Evolutionary conservation across 768 basidiomycete species (phyloP).

Genomic region (Serpula lacrymans): DNA sequence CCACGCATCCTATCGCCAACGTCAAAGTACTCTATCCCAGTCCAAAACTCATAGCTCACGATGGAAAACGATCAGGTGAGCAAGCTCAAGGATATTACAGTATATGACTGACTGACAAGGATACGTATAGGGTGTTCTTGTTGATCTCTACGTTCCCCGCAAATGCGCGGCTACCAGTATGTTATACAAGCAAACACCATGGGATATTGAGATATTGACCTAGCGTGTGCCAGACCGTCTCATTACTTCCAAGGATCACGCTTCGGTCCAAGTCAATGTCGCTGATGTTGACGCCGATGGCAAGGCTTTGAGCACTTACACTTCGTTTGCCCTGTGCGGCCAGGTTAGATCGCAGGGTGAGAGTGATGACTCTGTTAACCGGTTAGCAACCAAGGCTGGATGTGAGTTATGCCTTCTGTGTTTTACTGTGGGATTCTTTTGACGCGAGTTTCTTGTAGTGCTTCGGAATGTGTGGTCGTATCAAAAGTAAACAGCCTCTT

Average conservation of each 20-base stretch:
- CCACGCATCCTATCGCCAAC: slow-evolving; percentile 20
- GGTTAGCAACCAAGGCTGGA: slow-evolving; percentile 92
- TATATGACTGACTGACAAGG: slow-evolving; percentile 4
- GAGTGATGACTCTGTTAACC: slow-evolving; percentile 94
- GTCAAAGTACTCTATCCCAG: slow-evolving; percentile 1
- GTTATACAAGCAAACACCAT: slow-evolving; percentile 29
- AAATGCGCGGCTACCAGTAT: slow-evolving; percentile 97
- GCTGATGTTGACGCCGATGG: slow-evolving; percentile 92
- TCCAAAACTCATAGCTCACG: slow-evolving; percentile 24
- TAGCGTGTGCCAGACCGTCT: slow-evolving; percentile 68
- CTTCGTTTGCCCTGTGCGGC: slow-evolving; percentile 93
- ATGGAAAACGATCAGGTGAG: slow-evolving; percentile 93
- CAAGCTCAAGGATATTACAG: slow-evolving; percentile 6
- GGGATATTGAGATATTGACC: slow-evolving; percentile 6
- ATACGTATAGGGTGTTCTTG: slow-evolving; percentile 79
- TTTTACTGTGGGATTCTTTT: background rate
- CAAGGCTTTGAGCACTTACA: slow-evolving; percentile 71
- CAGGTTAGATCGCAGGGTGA: slow-evolving; percentile 93
- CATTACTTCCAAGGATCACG: slow-evolving; percentile 99
- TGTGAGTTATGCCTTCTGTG: slow-evolving; percentile 52
- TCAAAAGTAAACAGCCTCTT: slow-evolving; percentile 66
- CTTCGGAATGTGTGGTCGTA: slow-evolving; percentile 96
- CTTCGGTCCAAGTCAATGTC: slow-evolving; percentile 95
- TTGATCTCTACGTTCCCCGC: slow-evolving; percentile 99
- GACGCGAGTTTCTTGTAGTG: slow-evolving; percentile 46